Conservation (phyloP, 371 early-diverging fungal genomes). For the Saksenaea oblongispora region DNA sequence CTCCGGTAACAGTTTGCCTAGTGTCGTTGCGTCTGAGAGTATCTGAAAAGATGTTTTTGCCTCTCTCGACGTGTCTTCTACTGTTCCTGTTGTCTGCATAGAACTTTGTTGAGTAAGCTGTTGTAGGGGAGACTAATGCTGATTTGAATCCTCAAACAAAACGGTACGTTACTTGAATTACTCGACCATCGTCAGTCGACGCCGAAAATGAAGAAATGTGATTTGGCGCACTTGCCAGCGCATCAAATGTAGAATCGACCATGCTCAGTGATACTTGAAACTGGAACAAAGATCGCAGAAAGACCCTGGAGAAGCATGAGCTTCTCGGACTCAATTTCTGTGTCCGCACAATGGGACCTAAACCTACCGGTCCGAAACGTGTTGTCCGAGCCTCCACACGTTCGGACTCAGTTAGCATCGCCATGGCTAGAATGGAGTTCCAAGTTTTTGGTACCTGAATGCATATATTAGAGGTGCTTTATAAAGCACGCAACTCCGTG, state of each 20-base stretch:
- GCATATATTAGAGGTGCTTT: too few relatives aligned
- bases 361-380: too few relatives aligned
- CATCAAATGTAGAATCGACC: constrained; percentile 29
- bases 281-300: too few relatives aligned
- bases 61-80: constrained; percentile 2
- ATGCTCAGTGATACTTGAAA: background rate
- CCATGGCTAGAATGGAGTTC: too few relatives aligned
- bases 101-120: background rate
- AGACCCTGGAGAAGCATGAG: too few relatives aligned
- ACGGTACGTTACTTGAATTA: constrained; percentile 18
- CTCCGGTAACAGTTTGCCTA: constrained; percentile 12
- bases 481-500: too few relatives aligned
- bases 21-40: constrained; percentile 15
- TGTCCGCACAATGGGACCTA: too few relatives aligned
- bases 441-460: too few relatives aligned
- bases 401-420: too few relatives aligned
- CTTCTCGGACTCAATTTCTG: too few relatives aligned
- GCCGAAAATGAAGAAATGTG: constrained; percentile 30
- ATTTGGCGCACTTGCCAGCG: constrained; percentile 20
- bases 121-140: background rate
- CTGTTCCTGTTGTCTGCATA: background rate
- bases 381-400: too few relatives aligned
- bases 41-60: constrained; percentile 25
- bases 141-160: background rate
- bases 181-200: constrained; percentile 19